Percentiles rank a stretch among this genome's conserved stretches.
Evolutionary conservation across 1,284 basidiomycete genomes (phyloP).

Genomic region (Trametes pubescens): DNA sequence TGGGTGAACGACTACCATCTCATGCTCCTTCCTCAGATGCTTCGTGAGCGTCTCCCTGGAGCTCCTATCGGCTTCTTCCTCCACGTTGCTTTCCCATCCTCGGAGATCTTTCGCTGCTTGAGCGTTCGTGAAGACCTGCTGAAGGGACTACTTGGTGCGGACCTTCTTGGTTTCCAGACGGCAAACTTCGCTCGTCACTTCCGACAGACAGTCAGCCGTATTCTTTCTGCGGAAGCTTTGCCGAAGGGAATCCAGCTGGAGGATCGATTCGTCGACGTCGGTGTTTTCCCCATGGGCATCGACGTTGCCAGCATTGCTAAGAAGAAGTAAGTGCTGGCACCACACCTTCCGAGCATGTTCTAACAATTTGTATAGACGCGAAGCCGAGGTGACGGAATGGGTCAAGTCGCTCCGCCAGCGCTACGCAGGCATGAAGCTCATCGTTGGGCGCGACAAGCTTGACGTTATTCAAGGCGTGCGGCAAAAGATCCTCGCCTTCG

Average conservation of each 20-base stretch:
- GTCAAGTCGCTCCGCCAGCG: conserved; percentile 78
- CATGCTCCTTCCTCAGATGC: conserved; percentile 81
- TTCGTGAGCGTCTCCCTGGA: conserved; percentile 66
- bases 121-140: conserved; percentile 73
- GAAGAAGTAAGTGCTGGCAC: conserved; percentile 63
- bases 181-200: conserved; percentile 83
- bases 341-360: not conserved
- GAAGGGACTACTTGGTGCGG: conserved; percentile 78
- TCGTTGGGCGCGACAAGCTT: conserved; percentile 89
- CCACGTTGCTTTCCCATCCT: conserved; percentile 89
- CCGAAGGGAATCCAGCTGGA: conserved; percentile 83
- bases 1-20: conserved; percentile 91
- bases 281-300: conserved; percentile 91
- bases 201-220: conserved; percentile 85
- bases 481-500: conserved; percentile 87
- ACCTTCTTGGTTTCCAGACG: conserved; percentile 86
- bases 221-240: conserved; percentile 81
- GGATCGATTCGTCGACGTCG: conserved; percentile 80
- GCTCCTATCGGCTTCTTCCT: conserved; percentile 89
- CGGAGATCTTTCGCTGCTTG: conserved; percentile 89
- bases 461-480: conserved; percentile 88
- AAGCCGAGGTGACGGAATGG: conserved; percentile 86
- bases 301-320: conserved; percentile 77
- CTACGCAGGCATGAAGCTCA: conserved; percentile 84
- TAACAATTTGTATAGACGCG: conserved; percentile 55